These are phyloP conservation scores for Cystobasidium tubakii DNA, from an alignment of 768 basidiomycete genomes.

Conservation along the genomic window DNA sequence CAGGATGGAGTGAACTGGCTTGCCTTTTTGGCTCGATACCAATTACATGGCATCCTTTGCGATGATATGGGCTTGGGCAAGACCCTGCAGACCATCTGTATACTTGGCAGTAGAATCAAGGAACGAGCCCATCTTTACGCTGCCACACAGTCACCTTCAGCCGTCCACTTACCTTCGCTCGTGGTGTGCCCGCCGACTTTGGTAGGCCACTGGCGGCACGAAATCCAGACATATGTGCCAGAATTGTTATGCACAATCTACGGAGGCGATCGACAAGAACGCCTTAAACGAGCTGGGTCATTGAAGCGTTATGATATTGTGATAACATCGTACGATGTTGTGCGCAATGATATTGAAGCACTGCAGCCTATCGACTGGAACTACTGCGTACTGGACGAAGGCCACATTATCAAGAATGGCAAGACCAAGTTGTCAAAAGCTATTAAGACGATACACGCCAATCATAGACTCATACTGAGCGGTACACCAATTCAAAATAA, in stretches of 20 bases:
- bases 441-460: constrained; percentile 79
- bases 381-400: constrained; percentile 95
- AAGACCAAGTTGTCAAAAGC: constrained; percentile 97
- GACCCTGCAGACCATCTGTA: constrained; percentile 94
- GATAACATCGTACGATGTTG: constrained; percentile 94
- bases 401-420: constrained; percentile 97
- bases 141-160: constrained; percentile 64
- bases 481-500: constrained; percentile 99
- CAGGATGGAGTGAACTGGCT: constrained; percentile 98
- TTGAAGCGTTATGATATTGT: constrained; percentile 76
- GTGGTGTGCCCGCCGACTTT: constrained; percentile 96
- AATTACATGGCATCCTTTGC: constrained; percentile 93
- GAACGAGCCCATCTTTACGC: constrained; percentile 70
- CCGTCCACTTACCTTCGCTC: constrained; percentile 81
- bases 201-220: constrained; percentile 98
- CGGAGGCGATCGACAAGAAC: constrained; percentile 77
- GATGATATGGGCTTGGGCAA: constrained; percentile 86
- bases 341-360: constrained; percentile 81
- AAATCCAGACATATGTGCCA: constrained; percentile 84
- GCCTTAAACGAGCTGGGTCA: constrained; percentile 62
- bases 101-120: constrained; percentile 84
- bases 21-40: constrained; percentile 95
- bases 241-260: constrained; percentile 80
- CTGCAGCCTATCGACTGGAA: constrained; percentile 75
- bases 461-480: constrained; percentile 88